These are phyloP conservation scores for Helichrysum umbraculigerum DNA, from an alignment of 129 eudicot genomes.

Conservation along the genomic window DNA sequence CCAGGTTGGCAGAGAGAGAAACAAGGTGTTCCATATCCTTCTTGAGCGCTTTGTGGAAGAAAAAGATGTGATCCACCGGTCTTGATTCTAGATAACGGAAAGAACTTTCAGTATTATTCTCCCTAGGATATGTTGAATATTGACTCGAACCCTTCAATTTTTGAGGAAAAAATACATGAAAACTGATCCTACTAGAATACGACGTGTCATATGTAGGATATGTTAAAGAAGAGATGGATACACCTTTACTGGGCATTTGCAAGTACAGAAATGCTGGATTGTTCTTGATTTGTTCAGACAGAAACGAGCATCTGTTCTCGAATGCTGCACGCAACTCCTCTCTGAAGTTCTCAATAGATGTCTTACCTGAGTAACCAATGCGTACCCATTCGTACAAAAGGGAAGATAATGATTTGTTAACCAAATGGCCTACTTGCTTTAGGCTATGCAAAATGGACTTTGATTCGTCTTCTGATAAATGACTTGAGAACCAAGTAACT, in stretches of 20 bases:
- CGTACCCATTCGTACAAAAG: conserved; percentile 81
- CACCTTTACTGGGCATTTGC: conserved; percentile 17
- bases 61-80: conserved; percentile 79
- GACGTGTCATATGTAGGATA: conserved; percentile 39
- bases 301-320: conserved; percentile 49
- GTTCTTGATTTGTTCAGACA: conserved; percentile 45
- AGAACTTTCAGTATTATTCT: conserved; percentile 25
- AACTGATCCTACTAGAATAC: conserved; percentile 52
- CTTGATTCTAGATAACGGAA: conserved; percentile 48
- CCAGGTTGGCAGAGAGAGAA: conserved; percentile 57
- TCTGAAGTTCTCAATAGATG: conserved; percentile 52
- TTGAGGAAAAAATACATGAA: conserved; percentile 61
- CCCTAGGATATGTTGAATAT: conserved; percentile 36
- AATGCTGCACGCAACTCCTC: conserved; percentile 58
- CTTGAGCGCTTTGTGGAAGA: conserved; percentile 83
- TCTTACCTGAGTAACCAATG: conserved; percentile 72
- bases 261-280: conserved; percentile 21
- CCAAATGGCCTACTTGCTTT: conserved; percentile 48
- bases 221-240: conserved; percentile 39
- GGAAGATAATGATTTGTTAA: conserved; percentile 46
- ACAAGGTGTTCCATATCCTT: conserved; percentile 65
- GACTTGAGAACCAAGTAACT: conserved; percentile 78
- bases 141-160: conserved; percentile 34
- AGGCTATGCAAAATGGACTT: conserved; percentile 53
- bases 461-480: conserved; percentile 61